Percentiles rank a stretch among this genome's conserved stretches.
Conservation (phyloP, 257 asterid species). For the Coffea canephora region DNA sequence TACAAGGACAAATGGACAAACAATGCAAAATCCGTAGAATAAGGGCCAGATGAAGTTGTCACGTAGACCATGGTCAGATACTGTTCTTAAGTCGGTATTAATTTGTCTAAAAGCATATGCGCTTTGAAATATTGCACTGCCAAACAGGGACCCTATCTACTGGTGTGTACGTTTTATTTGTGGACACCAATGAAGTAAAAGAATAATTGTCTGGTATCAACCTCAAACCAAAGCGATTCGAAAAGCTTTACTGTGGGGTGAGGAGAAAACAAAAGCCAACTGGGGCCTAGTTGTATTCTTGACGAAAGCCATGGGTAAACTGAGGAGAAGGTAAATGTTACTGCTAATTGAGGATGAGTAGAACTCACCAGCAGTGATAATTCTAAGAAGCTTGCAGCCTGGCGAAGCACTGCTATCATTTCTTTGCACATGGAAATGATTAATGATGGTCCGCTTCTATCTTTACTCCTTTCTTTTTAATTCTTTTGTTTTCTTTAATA, state of each 20-base stretch:
- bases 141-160: too few species aligned
- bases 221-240: background rate
- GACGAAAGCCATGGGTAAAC: constrained; percentile 1
- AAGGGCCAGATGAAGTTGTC: background rate
- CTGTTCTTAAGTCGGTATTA: too few species aligned
- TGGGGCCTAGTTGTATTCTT: background rate
- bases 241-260: background rate
- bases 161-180: too few species aligned
- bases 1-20: background rate
- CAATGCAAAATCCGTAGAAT: background rate
- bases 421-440: constrained; percentile 22
- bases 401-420: constrained; percentile 2
- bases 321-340: background rate
- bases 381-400: constrained; percentile 10
- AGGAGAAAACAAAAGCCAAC: background rate
- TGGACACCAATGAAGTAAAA: too few species aligned
- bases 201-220: too few species aligned
- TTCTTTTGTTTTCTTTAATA: background rate
- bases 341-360: background rate
- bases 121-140: too few species aligned
- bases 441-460: background rate
- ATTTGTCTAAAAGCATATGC: too few species aligned
- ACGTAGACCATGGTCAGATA: too few species aligned
- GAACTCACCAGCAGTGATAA: constrained; percentile 4
- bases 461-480: background rate